Evolutionary conservation across 1,284 basidiomycete species (phyloP), one percentile per base, ranked within the genome.

Genomic region (Rhizopogon hawkerae): DNA sequence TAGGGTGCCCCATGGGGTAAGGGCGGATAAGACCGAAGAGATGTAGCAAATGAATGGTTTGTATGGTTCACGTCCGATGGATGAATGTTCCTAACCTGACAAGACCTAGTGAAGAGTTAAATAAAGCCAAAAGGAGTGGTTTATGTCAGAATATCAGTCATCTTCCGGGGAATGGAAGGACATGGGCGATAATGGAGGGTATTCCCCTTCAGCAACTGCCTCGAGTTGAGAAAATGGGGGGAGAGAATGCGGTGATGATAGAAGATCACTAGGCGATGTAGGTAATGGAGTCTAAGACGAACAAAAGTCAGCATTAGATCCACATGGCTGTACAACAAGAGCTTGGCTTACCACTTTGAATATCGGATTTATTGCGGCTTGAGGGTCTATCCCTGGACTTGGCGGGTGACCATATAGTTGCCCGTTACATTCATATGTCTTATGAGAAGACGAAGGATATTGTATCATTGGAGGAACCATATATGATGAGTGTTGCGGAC

Each of bases 341-440:
- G 56, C 52, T 58, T 56, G 64, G 74, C 89, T 77, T 68, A 91
- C 89, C 68, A 92, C 89, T 77, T 88, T 83, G 75, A 92, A 93
- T 68, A 92, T 92, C 35, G 89, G 89, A 67, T 93, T 92, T 61
- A 91, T 89, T 35, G 75, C 76, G 46, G 81, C 78, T 63, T 82
- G 81, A 23, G 81, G 70, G 54, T 76, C 78, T 36, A 73, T 69
- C 46, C 74, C 73, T 35, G 79, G 75, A 59, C 75, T 77, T 56
- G 78, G 68, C 2, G 75, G 72, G 55, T 70, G 70, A 35, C 65
- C 64, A 46, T 69, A 68, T 38, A 69, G 51, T 47, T 70, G 71
- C 43, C 69, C 69, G 56, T 70, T 69, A 54, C 67, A 59, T 58
- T 67, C 57, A 61, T 58, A 63, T 55, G 69, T 64, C 45, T 55